A percentile compares a stretch with the other conserved stretches of the same genome.
These are phyloP conservation scores for Saccharomyces hybrid DNA, from an alignment of 1,139 yeast species.

Conservation along the genomic window DNA sequence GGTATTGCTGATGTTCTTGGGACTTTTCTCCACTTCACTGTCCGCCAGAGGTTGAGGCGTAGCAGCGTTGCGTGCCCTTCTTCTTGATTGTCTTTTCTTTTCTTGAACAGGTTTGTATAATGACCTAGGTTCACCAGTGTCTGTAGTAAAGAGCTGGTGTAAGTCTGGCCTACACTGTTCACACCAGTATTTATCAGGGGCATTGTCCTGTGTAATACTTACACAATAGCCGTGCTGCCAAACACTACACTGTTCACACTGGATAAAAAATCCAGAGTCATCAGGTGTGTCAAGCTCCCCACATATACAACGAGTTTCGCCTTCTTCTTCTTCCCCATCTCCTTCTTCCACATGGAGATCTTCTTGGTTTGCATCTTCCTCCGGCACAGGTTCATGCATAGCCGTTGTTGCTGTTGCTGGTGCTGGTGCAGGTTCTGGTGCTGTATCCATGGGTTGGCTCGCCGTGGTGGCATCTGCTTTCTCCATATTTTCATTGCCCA, in stretches of 20 bases:
- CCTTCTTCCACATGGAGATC: conserved; percentile 9
- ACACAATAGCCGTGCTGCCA: conserved; percentile 99
- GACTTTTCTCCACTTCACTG: conserved; percentile 13
- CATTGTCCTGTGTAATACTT: conserved; percentile 49
- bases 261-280: conserved; percentile 58
- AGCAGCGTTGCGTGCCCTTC: conserved; percentile 8
- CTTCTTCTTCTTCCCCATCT: conserved; percentile 46
- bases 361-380: neutral
- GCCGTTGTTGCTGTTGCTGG: neutral
- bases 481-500: neutral
- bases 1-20: conserved; percentile 7
- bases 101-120: conserved; percentile 37
- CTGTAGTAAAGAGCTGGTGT: conserved; percentile 49
- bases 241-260: conserved; percentile 84
- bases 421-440: neutral
- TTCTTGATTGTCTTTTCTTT: conserved; percentile 18
- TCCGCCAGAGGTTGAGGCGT: conserved; percentile 14
- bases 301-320: conserved; percentile 85
- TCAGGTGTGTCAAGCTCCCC: conserved; percentile 51
- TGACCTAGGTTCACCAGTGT: conserved; percentile 33
- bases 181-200: conserved; percentile 90
- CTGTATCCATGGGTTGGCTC: neutral
- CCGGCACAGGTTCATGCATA: neutral
- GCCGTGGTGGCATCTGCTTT: neutral
- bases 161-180: conserved; percentile 81